Base-by-base conservation (phyloP, 2,329 filamentous ascomycete genomes). In the Penicillium carneum region DNA sequence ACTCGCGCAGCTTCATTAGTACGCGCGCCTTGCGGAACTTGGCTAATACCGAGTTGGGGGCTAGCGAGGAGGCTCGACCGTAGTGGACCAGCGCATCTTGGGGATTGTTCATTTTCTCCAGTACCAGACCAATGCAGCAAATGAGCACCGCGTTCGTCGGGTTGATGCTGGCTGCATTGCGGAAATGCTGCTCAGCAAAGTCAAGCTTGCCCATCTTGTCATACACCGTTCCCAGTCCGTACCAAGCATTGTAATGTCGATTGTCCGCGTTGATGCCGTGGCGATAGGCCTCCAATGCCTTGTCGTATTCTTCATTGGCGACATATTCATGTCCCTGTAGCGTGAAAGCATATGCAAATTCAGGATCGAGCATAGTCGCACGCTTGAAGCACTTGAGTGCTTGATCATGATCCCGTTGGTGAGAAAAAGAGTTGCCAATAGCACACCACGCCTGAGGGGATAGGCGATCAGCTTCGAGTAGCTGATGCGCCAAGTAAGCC, bases 171-270 rank as follows among this genome's bases (percentile, higher is more conserved):
- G 92, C 89, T 1, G 95, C 95, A 20, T 92, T 90, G 62, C 92
- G 87, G 82, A 96, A 99, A 80, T 99, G 94, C 60, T 89, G 88
- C 72, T 96, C 91, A 1, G 95, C 94, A 75, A 95, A 92, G 63
- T 96, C 92, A 70, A 92, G 93, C 75, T 92, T 93, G 72, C 93
- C 93, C 71, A 96, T 86, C 73, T 93, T 94, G 77, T 96, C 92
- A 71, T 94, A 95, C 1, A 97, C 93, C 38, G 81, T 84, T 8
- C 86, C 87, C n/a, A 89, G 77, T 20, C 95, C 95, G 75, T 98
- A 99, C 86, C 96, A 98, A n/a, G 94, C 95, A 74, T 97, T 97
- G 81, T 98, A 99, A 75, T 97, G 94, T 20, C 94, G 88, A 57
- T 86, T 88, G 72, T 99, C 93, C 0, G 92, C 92, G 46, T 89